Percentiles rank a stretch among this genome's conserved stretches.
These are phyloP conservation scores for Multifurca ochricompacta DNA, from an alignment of 768 basidiomycete genomes.

Conservation along the genomic window DNA sequence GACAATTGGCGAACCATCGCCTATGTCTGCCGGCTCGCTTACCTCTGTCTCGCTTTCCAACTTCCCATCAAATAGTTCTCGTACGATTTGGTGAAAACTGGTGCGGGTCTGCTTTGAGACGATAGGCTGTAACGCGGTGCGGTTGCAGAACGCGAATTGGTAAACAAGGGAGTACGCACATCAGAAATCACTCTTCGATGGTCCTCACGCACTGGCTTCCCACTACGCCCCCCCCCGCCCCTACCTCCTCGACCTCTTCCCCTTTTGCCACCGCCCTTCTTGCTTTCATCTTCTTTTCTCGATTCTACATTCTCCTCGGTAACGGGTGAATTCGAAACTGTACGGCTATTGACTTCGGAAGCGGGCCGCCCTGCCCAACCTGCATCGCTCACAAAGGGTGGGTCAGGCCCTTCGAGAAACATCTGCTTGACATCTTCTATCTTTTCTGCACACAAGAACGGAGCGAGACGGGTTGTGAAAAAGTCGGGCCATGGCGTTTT, in stretches of 20 bases:
- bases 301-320: conserved; percentile 20
- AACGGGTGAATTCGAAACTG: conserved; percentile 12
- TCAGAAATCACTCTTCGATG: conserved; percentile 71
- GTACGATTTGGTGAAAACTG: conserved; percentile 70
- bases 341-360: conserved; percentile 29
- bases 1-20: conserved; percentile 66
- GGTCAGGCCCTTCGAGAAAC: conserved; percentile 73
- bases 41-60: conserved; percentile 77
- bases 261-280: conserved; percentile 30
- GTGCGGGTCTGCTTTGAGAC: conserved; percentile 73
- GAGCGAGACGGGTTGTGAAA: conserved; percentile 46
- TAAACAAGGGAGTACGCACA: conserved; percentile 40
- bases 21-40: conserved; percentile 36
- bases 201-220: conserved; percentile 46
- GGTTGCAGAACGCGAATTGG: conserved; percentile 5
- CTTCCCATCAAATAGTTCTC: conserved; percentile 75
- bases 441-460: conserved; percentile 55
- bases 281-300: conserved; percentile 27
- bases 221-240: conserved; percentile 41
- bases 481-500: conserved; percentile 59
- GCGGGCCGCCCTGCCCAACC: conserved; percentile 59
- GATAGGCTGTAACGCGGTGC: conserved; percentile 53
- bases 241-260: conserved; percentile 35
- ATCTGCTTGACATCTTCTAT: conserved; percentile 62
- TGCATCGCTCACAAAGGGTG: conserved; percentile 61